Conservation (phyloP, 345 rosid genomes). For the Cardamine chenopodiifolia region DNA sequence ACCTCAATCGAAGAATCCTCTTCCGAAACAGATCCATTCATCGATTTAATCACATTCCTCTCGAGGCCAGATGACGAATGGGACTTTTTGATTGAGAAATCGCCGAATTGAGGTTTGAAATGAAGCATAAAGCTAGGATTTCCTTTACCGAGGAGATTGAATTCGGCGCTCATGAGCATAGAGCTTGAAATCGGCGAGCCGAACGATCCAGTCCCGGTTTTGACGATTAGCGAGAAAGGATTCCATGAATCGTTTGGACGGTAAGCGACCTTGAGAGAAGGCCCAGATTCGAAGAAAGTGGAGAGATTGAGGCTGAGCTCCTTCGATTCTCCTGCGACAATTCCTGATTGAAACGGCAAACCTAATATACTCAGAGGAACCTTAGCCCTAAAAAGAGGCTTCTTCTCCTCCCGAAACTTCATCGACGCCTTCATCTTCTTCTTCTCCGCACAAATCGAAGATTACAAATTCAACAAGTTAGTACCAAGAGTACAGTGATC, state of each 20-base stretch:
- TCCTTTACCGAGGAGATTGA: conserved; percentile 62
- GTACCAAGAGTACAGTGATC: conserved; percentile 5
- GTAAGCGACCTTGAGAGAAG: conserved; percentile 74
- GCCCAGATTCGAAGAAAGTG: conserved; percentile 85
- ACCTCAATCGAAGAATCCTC: conserved; percentile 68
- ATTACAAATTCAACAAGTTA: background rate
- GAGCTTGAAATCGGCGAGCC: conserved; percentile 80
- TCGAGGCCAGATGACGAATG: conserved; percentile 61
- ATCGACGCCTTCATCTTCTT: conserved; percentile 80
- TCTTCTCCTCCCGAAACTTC: conserved; percentile 89
- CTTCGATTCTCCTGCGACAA: conserved; percentile 84
- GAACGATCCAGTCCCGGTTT: conserved; percentile 80
- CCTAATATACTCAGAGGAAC: conserved; percentile 80
- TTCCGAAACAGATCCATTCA: conserved; percentile 44
- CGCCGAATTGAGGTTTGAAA: conserved; percentile 85
- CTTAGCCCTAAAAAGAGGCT: conserved; percentile 79
- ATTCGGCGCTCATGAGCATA: conserved; percentile 92
- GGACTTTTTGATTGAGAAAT: conserved; percentile 82
- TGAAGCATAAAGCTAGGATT: conserved; percentile 93
- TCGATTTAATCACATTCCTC: conserved; percentile 24
- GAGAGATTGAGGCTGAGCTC: conserved; percentile 81
- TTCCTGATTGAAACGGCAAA: conserved; percentile 84
- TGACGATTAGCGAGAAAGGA: conserved; percentile 83
- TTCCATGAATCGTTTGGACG: conserved; percentile 89
- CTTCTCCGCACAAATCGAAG: background rate